Conservation (phyloP, 768 basidiomycete genomes). For the Imleria badia region DNA sequence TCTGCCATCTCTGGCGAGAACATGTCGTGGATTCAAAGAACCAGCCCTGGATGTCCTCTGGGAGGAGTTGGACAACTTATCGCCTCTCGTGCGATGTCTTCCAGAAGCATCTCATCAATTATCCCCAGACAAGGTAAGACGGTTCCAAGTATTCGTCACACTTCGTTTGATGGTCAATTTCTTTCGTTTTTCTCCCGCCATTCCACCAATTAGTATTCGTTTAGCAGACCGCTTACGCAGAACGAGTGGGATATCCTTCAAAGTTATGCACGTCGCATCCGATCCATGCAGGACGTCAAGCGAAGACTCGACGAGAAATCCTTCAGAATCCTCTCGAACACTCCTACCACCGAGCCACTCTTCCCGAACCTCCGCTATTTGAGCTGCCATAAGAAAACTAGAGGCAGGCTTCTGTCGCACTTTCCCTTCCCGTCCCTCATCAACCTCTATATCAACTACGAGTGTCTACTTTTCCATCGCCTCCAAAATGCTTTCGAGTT, state of each 20-base stretch:
- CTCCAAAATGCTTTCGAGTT: no score
- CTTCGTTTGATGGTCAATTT: neutral
- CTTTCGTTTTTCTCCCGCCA: no score
- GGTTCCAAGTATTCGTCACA: neutral
- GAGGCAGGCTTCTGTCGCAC: no score
- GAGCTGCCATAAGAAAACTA: neutral
- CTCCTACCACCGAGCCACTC: neutral
- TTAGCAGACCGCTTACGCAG: neutral
- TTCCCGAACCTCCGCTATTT: neutral
- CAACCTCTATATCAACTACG: neutral
- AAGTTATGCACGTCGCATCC: neutral
- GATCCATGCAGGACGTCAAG: neutral
- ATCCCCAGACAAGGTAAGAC: neutral
- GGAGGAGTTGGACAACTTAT: neutral
- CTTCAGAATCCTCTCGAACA: neutral
- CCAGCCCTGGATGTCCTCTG: neutral
- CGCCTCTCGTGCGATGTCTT: neutral
- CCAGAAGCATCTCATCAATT: neutral
- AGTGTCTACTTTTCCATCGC: no score
- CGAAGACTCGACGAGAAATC: no score
- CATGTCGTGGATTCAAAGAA: neutral
- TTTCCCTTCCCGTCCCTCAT: neutral
- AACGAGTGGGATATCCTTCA: neutral
- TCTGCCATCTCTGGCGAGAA: neutral
- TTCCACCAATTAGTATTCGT: neutral